Conservation (phyloP, 2,329 filamentous ascomycete species). For the Trichophyton schoenleinii region DNA sequence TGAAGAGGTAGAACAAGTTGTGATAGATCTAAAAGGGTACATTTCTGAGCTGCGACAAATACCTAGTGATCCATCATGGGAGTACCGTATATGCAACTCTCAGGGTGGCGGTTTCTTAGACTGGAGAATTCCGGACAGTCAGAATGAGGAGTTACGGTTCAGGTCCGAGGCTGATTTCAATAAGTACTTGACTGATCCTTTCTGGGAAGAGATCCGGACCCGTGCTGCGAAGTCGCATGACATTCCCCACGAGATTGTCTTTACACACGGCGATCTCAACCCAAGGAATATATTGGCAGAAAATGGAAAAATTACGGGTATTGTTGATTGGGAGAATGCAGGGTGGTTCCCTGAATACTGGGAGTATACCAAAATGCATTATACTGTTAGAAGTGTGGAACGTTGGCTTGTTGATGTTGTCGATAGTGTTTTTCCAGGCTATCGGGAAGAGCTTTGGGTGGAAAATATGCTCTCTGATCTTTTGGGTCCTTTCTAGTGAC, state of each 20-base stretch:
- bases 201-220: slow-evolving; percentile 9
- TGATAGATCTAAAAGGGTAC: slow-evolving; percentile 10
- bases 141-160: slow-evolving; percentile 11
- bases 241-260: slow-evolving; percentile 17
- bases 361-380: slow-evolving; percentile 20
- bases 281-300: slow-evolving; percentile 20
- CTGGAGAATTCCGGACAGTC: slow-evolving; percentile 12
- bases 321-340: slow-evolving; percentile 22
- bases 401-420: slow-evolving; percentile 13
- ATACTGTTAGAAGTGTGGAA: slow-evolving; percentile 7
- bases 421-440: slow-evolving; percentile 12
- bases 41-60: slow-evolving; percentile 10
- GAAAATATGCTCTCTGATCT: slow-evolving; percentile 14
- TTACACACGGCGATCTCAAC: slow-evolving; percentile 20
- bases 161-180: slow-evolving; percentile 12
- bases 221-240: slow-evolving; percentile 9
- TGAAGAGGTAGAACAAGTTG: slow-evolving; percentile 9
- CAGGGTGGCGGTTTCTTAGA: slow-evolving; percentile 10
- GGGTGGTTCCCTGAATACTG: slow-evolving; percentile 23
- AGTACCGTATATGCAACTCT: slow-evolving; percentile 12
- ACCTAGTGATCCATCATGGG: background rate
- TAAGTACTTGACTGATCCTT: slow-evolving; percentile 10
- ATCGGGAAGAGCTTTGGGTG: slow-evolving; percentile 11
- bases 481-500: slow-evolving; percentile 9
- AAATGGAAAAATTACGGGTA: slow-evolving; percentile 17